A percentile compares a stretch with the other conserved stretches of the same genome.
phyloP scores from a whole-genome alignment of 345 rosid genomes.

The Pugionium dolabratum region DNA sequence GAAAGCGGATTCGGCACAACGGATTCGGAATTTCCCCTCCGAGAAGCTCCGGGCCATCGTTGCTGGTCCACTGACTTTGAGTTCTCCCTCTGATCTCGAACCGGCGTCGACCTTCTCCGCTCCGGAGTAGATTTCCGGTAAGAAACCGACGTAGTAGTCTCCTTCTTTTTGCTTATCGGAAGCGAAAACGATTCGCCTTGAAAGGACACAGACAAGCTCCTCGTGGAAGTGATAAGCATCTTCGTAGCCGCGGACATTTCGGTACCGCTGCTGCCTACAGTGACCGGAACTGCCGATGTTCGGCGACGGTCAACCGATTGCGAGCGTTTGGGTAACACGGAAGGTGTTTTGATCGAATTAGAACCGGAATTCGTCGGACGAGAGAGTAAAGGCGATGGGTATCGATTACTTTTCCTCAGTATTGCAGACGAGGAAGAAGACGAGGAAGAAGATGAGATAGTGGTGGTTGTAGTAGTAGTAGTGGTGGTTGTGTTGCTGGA shows the following conservation, averaged over 20 bases:
- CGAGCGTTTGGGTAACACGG: slow-evolving; percentile 63
- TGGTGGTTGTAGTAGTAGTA: neutral
- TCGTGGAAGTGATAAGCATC: slow-evolving; percentile 81
- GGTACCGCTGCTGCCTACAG: slow-evolving; percentile 21
- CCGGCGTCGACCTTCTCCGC: slow-evolving; percentile 56
- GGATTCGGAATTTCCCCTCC: slow-evolving; percentile 50
- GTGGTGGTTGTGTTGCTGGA: slow-evolving; percentile 44
- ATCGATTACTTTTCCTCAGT: slow-evolving; percentile 43
- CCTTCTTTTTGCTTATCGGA: slow-evolving; percentile 79
- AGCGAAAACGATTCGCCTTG: slow-evolving; percentile 92
- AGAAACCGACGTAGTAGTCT: slow-evolving; percentile 44
- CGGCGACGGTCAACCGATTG: slow-evolving; percentile 85
- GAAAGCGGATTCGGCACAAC: slow-evolving; percentile 39
- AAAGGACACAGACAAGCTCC: slow-evolving; percentile 89
- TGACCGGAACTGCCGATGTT: slow-evolving; percentile 40
- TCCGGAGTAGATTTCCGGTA: slow-evolving; percentile 65
- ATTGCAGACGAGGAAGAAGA: slow-evolving; percentile 49
- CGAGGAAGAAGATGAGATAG: slow-evolving; percentile 51
- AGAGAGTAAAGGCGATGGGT: slow-evolving; percentile 64
- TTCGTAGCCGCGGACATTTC: slow-evolving; percentile 64
- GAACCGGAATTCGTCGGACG: slow-evolving; percentile 51
- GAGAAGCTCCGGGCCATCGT: slow-evolving; percentile 76
- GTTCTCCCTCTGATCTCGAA: slow-evolving; percentile 68
- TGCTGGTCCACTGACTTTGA: slow-evolving; percentile 57
- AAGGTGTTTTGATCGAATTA: slow-evolving; percentile 38